Evolutionary conservation across 768 basidiomycete species (phyloP).

Genomic region (Tricholoma furcatifolium): DNA sequence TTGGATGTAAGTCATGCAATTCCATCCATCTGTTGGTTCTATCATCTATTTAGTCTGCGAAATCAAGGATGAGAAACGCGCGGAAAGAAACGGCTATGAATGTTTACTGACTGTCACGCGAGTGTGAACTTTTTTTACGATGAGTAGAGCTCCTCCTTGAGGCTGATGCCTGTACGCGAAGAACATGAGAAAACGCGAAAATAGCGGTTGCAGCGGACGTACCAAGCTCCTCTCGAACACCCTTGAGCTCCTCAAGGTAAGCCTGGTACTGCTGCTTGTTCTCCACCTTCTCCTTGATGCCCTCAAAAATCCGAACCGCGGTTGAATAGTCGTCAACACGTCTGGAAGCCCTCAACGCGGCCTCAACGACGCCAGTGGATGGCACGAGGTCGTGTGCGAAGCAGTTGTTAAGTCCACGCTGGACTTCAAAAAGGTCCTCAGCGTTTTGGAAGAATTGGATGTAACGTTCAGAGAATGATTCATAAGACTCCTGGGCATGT

Average conservation of each 20-base stretch:
- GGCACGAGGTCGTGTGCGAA: constrained; percentile 98
- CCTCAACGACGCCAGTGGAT: constrained; percentile 78
- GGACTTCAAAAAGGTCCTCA: constrained; percentile 97
- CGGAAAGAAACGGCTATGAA: not conserved
- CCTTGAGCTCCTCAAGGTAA: constrained; percentile 89
- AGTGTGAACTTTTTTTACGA: constrained; percentile 24
- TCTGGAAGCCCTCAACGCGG: constrained; percentile 82
- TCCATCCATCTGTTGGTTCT: constrained; percentile 13
- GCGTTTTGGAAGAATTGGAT: constrained; percentile 90
- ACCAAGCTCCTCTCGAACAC: constrained; percentile 92
- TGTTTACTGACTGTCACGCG: constrained; percentile 9
- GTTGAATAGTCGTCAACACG: constrained; percentile 97
- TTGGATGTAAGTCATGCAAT: constrained; percentile 4
- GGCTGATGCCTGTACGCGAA: constrained; percentile 31
- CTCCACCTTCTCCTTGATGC: constrained; percentile 96
- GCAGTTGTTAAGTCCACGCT: constrained; percentile 99
- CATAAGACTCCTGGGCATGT: constrained; percentile 89
- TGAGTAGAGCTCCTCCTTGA: constrained; percentile 46
- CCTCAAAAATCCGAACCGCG: constrained; percentile 95
- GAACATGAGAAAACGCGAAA: not conserved
- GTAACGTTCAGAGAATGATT: constrained; percentile 92
- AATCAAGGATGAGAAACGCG: not conserved
- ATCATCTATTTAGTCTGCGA: constrained; percentile 17
- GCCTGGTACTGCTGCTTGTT: constrained; percentile 93
- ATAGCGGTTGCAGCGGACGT: constrained; percentile 15